Evolutionary conservation across 495 filamentous ascomycete species (phyloP).

Genomic region (Annulohypoxylon stygium): DNA sequence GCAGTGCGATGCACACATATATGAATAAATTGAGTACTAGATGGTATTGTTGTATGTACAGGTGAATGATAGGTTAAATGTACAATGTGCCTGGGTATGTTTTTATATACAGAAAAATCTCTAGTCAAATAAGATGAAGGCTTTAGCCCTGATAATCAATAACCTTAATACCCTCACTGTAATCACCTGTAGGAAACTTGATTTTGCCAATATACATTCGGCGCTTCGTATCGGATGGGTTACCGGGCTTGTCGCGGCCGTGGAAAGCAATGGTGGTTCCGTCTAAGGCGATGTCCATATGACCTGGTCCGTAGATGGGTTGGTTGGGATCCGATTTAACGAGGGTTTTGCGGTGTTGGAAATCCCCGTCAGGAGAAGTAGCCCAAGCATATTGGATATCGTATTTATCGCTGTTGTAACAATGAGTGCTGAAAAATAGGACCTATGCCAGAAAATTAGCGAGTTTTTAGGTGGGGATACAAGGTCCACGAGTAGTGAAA

Average conservation of each 20-base stretch:
- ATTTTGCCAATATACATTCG: conserved; percentile 1
- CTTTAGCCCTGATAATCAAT: neutral
- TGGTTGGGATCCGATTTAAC: neutral
- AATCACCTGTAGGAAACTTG: neutral
- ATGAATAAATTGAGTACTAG: too few species aligned
- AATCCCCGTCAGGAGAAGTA: neutral
- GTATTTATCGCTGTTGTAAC: neutral
- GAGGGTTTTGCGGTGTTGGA: neutral
- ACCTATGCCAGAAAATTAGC: neutral
- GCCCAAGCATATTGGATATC: neutral
- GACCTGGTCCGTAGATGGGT: neutral
- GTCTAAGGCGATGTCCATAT: neutral
- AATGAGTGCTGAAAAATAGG: neutral
- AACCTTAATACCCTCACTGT: neutral
- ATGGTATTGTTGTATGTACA: too few species aligned
- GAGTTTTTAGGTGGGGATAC: neutral
- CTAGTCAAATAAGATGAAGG: neutral
- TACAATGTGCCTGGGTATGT: too few species aligned
- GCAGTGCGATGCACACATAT: too few species aligned
- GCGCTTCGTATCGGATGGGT: neutral
- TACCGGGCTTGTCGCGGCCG: neutral
- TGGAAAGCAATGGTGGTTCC: neutral
- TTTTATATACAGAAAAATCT: neutral
- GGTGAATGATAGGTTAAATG: too few species aligned
- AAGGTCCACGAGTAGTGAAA: neutral